Evolutionary conservation across 2,329 filamentous ascomycete species (phyloP), one percentile per base, ranked within the genome.

Genomic region (Cyanodermella asteris): DNA sequence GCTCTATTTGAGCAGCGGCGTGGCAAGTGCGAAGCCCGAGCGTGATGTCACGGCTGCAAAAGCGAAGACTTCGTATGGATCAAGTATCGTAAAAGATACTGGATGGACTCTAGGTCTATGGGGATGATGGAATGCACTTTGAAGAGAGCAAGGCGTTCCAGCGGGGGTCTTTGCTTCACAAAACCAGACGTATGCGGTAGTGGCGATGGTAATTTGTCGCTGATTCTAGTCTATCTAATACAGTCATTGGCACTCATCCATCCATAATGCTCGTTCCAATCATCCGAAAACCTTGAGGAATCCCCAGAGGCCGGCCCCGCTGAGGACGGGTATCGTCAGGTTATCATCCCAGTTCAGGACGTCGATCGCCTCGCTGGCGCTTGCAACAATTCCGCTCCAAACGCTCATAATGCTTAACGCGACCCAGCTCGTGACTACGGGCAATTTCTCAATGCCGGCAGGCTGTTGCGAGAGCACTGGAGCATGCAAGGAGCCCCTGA

Each of bases 341-440:
- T 97, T 97, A 51, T 97, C 87, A 42, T 97, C 87, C 75, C 80
- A 82, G 23, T 81, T 78, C 45, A 81, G 93, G 1, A 94, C 42
- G 50, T 97, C 81, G 22, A 91, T 61, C 10, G 84, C 74, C 50
- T 97, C 87, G 41, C 81, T 93, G 22, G 71, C 70, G 28, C 81
- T 78, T 20, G 81, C 87, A 26, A 84, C 67, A 21, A 94, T 50
- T n/a, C 87, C 87, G 5, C 82, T 82, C 53, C 76, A 78, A 19
- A 91, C 35, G 42, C 80, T 78, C 65, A 94, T 69, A 30, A 78
- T 55, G 4, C 68, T 72, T 18, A 94, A 56, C 2, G 87, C 87
- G 31, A 72, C 37, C 2, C 62, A 54, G 2, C 87, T 82, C 1
- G 59, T 59, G 23, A 93, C 56, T 5, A 25, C 16, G n/a, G n/a